phyloP scores from a whole-genome alignment of 148 eudicot genomes.

The Dysphania ambrosioides region DNA sequence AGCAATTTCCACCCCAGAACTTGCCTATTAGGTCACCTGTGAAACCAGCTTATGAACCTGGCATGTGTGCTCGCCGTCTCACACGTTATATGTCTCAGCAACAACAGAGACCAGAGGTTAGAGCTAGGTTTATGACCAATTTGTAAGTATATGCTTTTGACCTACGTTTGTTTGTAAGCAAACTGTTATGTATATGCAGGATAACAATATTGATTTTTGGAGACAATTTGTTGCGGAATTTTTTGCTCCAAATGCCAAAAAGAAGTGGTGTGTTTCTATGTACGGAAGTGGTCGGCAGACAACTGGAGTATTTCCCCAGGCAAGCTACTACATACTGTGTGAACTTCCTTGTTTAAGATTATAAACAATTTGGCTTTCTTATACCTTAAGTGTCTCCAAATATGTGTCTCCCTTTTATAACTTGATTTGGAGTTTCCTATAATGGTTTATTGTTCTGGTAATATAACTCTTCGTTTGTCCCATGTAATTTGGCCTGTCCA shows the following conservation, averaged over 20 bases:
- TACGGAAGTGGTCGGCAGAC: slow-evolving; percentile 96
- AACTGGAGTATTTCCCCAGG: slow-evolving; percentile 95
- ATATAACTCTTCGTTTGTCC: neutral
- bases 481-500: neutral
- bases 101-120: slow-evolving; percentile 90
- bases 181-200: slow-evolving; percentile 36
- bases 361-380: neutral
- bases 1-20: slow-evolving; percentile 65
- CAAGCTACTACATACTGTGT: slow-evolving; percentile 18
- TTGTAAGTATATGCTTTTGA: neutral
- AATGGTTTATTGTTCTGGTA: neutral
- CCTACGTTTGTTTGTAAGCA: neutral
- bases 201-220: slow-evolving; percentile 94
- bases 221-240: slow-evolving; percentile 79
- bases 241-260: slow-evolving; percentile 93
- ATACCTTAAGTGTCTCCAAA: neutral
- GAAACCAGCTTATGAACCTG: slow-evolving; percentile 78
- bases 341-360: neutral
- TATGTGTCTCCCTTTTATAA: neutral
- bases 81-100: slow-evolving; percentile 97
- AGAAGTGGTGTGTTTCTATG: slow-evolving; percentile 98
- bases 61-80: slow-evolving; percentile 89
- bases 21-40: slow-evolving; percentile 71
- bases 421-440: neutral
- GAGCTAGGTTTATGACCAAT: slow-evolving; percentile 19